Percentiles rank a stretch among this genome's conserved stretches.
These are phyloP conservation scores for Castanospermum australe DNA, from an alignment of 306 rosid genomes.

Conservation along the genomic window DNA sequence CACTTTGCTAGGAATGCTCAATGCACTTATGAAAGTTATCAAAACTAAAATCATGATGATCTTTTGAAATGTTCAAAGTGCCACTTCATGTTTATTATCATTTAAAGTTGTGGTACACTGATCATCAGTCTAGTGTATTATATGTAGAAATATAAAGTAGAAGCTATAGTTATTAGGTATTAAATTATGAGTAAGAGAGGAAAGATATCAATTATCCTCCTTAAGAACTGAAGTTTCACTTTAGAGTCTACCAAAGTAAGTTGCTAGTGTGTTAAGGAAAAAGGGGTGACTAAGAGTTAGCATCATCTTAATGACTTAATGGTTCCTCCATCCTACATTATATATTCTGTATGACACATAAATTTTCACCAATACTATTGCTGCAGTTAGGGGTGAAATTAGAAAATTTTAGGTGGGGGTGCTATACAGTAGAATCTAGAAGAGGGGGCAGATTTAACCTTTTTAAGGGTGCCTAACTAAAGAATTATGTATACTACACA, in stretches of 20 bases:
- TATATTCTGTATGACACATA: not conserved
- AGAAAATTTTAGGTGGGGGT: no score
- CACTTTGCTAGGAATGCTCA: not conserved
- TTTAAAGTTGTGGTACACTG: not conserved
- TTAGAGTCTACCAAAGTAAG: not conserved
- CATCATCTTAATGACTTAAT: not conserved
- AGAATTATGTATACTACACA: no score
- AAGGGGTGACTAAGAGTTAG: not conserved
- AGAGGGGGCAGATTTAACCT: no score
- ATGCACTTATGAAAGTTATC: not conserved
- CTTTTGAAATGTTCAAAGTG: not conserved
- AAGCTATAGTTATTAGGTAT: constrained; percentile 10
- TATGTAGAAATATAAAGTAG: not conserved
- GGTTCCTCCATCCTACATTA: not conserved
- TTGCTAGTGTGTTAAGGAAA: not conserved
- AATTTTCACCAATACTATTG: not conserved
- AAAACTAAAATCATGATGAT: not conserved
- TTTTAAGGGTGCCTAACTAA: no score
- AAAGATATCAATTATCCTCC: not conserved
- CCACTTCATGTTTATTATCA: not conserved
- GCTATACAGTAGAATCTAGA: no score
- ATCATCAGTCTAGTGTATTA: constrained; percentile 8
- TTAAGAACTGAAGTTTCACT: not conserved
- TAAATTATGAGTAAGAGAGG: not conserved
- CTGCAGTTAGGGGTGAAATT: no score